Conservation (phyloP, 495 filamentous ascomycete species). For the Penicillium ucsense region DNA sequence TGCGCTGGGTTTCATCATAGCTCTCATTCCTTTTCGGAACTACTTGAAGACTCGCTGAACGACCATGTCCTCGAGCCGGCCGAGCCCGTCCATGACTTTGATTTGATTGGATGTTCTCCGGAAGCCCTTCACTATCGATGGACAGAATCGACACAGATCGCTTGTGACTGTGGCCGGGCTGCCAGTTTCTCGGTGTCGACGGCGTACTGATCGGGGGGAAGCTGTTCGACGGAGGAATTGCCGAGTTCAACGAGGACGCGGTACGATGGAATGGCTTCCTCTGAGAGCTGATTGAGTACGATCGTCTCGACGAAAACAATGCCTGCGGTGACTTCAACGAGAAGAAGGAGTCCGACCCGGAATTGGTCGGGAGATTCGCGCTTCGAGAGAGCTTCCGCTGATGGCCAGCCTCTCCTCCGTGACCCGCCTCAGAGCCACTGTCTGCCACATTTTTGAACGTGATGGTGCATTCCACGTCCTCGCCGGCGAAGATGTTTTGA, state of each 20-base stretch:
- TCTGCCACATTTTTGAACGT: conserved; percentile 85
- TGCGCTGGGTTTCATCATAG: conserved; percentile 26
- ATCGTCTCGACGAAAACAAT: conserved; percentile 33
- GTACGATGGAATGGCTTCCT: conserved; percentile 30
- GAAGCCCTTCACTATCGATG: conserved; percentile 54
- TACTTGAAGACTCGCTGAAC: conserved; percentile 79
- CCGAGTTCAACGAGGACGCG: conserved; percentile 37
- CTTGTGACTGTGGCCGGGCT: conserved; percentile 45
- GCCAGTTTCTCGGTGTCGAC: conserved; percentile 29
- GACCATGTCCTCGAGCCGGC: conserved; percentile 55
- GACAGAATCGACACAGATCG: conserved; percentile 94
- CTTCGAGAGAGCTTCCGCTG: conserved; percentile 39
- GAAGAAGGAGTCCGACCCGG: conserved; percentile 34
- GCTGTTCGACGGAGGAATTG: conserved; percentile 34
- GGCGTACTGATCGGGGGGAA: conserved; percentile 32
- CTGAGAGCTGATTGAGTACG: conserved; percentile 24
- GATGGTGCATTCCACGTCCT: conserved; percentile 87
- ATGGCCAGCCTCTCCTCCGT: conserved; percentile 22
- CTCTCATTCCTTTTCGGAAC: conserved; percentile 46
- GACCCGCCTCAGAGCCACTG: conserved; percentile 20
- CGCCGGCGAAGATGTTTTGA: conserved; percentile 86
- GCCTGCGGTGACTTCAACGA: conserved; percentile 30
- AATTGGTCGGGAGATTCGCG: conserved; percentile 26
- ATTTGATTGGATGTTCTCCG: conserved; percentile 28
- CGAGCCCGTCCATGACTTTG: conserved; percentile 28